These are phyloP conservation scores for Tricholoma bakamatsutake DNA, from an alignment of 768 basidiomycete genomes.

Conservation along the genomic window DNA sequence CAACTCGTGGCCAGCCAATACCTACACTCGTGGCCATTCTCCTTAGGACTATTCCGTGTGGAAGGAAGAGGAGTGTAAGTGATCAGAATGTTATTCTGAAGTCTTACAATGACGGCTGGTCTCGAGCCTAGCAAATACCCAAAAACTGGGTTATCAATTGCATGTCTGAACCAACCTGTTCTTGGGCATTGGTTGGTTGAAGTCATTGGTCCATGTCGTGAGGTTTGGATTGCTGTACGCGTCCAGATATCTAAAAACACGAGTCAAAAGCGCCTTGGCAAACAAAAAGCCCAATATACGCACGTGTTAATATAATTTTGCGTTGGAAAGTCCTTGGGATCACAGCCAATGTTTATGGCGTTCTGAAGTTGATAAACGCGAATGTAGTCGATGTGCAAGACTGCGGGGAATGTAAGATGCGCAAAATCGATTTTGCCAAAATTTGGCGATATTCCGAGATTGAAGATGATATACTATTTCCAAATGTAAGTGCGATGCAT, in stretches of 20 bases:
- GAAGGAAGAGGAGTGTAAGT: too few species aligned
- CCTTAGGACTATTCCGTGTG: too few species aligned
- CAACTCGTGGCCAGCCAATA: too few species aligned
- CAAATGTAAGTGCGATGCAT: not conserved
- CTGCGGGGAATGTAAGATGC: slow-evolving; percentile 62
- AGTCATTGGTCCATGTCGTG: slow-evolving; percentile 47
- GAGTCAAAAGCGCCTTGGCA: not conserved
- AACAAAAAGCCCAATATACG: slow-evolving; percentile 13
- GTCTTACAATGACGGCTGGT: too few species aligned
- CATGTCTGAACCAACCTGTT: slow-evolving; percentile 42
- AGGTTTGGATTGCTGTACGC: slow-evolving; percentile 69
- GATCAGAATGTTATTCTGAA: too few species aligned
- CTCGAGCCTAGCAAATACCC: not conserved
- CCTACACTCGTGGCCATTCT: too few species aligned
- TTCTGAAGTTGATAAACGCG: slow-evolving; percentile 68
- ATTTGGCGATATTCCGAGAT: slow-evolving; percentile 77
- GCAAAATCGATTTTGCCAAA: slow-evolving; percentile 71
- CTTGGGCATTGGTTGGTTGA: slow-evolving; percentile 53
- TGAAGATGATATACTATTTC: slow-evolving; percentile 72
- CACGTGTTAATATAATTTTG: slow-evolving; percentile 63
- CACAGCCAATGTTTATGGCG: slow-evolving; percentile 66
- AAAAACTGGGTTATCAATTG: slow-evolving; percentile 11
- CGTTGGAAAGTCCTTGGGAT: slow-evolving; percentile 63
- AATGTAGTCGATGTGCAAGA: slow-evolving; percentile 42
- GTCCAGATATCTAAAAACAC: slow-evolving; percentile 40